Conservation (phyloP, 257 asterid species). For the Hygrophila difformis region DNA sequence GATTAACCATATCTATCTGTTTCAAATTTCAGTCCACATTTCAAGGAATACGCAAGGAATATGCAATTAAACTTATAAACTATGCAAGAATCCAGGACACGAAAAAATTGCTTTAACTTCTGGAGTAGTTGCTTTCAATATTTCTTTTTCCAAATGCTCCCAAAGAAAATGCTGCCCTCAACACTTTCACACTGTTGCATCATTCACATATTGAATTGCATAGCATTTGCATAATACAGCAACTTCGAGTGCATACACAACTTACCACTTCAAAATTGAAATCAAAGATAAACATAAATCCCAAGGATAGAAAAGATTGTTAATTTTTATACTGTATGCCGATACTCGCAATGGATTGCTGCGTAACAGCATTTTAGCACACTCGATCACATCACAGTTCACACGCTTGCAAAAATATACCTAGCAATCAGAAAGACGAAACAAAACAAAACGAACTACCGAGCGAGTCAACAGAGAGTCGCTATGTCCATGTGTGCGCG, state of each 20-base stretch:
- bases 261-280: background rate
- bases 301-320: background rate
- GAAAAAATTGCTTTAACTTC: no score
- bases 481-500: background rate
- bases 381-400: background rate
- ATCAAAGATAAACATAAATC: background rate
- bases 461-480: background rate
- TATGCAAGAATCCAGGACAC: no score
- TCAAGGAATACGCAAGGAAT: no score
- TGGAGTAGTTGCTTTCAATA: no score
- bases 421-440: background rate
- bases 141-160: no score
- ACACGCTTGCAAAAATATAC: background rate
- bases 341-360: background rate
- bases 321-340: background rate
- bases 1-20: constrained; percentile 3
- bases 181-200: no score
- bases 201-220: no score
- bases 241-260: background rate
- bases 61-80: no score
- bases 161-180: no score
- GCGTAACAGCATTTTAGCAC: background rate
- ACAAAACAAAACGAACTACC: background rate
- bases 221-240: background rate
- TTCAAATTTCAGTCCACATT: no score